These are phyloP conservation scores for Trichoderma gracile DNA, from an alignment of 2,329 filamentous ascomycete species.

Conservation along the genomic window DNA sequence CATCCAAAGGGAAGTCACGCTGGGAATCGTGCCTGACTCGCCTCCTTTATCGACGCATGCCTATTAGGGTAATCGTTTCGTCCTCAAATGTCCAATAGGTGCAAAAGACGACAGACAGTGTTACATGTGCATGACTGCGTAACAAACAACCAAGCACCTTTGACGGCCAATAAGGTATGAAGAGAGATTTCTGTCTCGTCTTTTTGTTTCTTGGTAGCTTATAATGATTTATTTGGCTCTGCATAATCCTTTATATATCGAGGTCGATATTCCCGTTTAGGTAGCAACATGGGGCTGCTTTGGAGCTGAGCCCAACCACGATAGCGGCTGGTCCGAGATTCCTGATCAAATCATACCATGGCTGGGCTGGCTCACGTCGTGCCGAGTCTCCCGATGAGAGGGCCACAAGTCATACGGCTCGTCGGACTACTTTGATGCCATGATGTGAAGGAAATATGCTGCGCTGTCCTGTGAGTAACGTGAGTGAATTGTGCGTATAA, in stretches of 20 bases:
- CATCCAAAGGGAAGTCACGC: neutral
- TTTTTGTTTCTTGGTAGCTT: neutral
- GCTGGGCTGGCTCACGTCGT: neutral
- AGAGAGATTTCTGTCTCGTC: neutral
- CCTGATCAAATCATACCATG: neutral
- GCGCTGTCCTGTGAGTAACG: neutral
- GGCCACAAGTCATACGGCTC: neutral
- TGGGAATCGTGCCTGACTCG: no score
- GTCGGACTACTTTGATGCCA: neutral
- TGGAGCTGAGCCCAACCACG: slow-evolving; percentile 10
- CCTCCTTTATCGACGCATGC: no score
- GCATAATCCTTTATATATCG: neutral
- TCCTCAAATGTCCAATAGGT: no score
- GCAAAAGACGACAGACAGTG: no score
- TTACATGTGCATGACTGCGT: no score
- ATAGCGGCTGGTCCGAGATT: neutral
- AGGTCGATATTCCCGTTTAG: neutral
- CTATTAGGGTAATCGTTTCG: no score
- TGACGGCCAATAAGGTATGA: no score
- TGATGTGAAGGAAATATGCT: neutral
- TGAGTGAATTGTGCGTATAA: neutral
- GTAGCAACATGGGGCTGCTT: slow-evolving; percentile 7
- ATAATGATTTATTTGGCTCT: neutral
- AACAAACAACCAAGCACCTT: no score
- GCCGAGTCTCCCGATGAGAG: neutral